phyloP scores from a whole-genome alignment of 306 rosid species.

The Herpetospermum pedunculosum region DNA sequence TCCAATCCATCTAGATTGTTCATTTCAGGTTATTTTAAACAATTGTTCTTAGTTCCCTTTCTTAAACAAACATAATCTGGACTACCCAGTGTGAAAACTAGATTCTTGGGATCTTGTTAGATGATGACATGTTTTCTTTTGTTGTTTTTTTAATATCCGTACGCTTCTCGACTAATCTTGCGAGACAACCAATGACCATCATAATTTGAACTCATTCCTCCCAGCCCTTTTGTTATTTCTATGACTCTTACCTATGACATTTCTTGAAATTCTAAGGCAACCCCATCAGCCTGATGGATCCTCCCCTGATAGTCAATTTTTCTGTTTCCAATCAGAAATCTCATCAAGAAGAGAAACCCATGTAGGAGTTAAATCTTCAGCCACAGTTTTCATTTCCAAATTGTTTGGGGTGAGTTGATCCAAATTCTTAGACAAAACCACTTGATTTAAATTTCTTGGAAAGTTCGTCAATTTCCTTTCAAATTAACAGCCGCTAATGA shows the following conservation, averaged over 20 bases:
- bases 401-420: not conserved
- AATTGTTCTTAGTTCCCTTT: not conserved
- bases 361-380: not conserved
- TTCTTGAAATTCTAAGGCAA: not conserved
- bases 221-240: too few relatives aligned
- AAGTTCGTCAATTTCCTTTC: not conserved
- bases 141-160: too few relatives aligned
- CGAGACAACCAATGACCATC: too few relatives aligned
- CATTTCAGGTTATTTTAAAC: not conserved
- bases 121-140: too few relatives aligned
- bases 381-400: not conserved
- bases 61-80: not conserved
- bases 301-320: not conserved
- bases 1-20: not conserved
- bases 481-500: not conserved
- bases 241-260: too few relatives aligned
- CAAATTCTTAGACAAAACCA: not conserved
- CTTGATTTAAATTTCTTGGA: not conserved
- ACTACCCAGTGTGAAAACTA: not conserved
- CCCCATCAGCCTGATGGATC: not conserved
- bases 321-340: not conserved
- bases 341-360: not conserved
- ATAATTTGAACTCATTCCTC: too few relatives aligned
- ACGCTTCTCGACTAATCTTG: too few relatives aligned
- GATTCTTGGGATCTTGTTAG: not conserved